Base-by-base conservation (phyloP, 192 early-diverging fungal species). In the Linnemannia exigua region DNA sequence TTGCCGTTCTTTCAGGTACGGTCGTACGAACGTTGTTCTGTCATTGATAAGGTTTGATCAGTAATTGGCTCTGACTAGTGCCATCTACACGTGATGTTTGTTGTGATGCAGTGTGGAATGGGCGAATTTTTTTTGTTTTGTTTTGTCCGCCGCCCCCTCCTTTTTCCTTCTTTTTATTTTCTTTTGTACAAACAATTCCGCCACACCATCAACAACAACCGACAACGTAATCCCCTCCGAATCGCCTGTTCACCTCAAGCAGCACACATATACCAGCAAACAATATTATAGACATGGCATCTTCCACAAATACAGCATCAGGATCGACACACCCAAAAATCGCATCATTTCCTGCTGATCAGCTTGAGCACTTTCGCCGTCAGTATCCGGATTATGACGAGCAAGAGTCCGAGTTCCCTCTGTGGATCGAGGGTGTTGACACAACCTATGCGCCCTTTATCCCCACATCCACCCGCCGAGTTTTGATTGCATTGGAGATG, bases 371-470 rank as follows among this genome's bases (percentile, higher is more conserved):
- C 12, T 85, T 85, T 47, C 33, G 76, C 41, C 33, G 2, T 1
- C 47, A 73, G 51, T 85, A 85, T 46, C 83, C 83, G 4, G 83
- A 85, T 28, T 85, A 85, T 36, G n/a, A 51, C 17, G 83, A 79
- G 54, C 19, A 76, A 17, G 77, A 75, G 15, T 74, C 74, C 36
- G 77, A 75, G 15, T 90, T 93, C 58, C 92, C 92, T 0, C 88
- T 87, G 6, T 93, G 89, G 82, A 85, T 92, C 35, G 91, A 92
- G 1, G 89, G 89, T 38, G 87, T 88, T 25, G 92, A 93, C 63
- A 88, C 84, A 1, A 89, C 90, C 17, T 89, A 88, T 58, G 92
- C 89, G 20, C 92, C 92, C 5, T 92, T 90, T 69, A 90, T 90
- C 81, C 92, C 91, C 4, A 92, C 92, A 8, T 92, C 92, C 20